A percentile compares a stretch with the other conserved stretches of the same genome.
phyloP scores from a whole-genome alignment of 495 filamentous ascomycete species.

The Aeminium ludgeri region DNA sequence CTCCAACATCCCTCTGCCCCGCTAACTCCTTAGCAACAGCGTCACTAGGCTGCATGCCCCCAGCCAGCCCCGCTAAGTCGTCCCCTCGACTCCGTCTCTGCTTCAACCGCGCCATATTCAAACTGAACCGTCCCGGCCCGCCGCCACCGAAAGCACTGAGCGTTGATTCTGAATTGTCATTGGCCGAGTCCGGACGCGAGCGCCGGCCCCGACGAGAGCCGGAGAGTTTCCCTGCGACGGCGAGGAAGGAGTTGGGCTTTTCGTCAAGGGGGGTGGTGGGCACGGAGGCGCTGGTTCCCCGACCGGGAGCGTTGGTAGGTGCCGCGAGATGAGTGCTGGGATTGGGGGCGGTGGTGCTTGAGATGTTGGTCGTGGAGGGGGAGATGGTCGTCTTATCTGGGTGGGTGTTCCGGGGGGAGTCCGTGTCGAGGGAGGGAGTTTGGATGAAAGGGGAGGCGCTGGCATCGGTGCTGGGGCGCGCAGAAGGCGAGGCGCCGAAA shows the following conservation, averaged over 20 bases:
- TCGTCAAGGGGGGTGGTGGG: slow-evolving; percentile 16
- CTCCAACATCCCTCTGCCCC: slow-evolving; percentile 2
- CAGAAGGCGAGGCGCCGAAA: slow-evolving; percentile 4
- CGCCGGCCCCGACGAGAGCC: slow-evolving; percentile 6
- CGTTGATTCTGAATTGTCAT: slow-evolving; percentile 5
- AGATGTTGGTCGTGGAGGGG: slow-evolving; percentile 7
- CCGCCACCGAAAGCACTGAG: slow-evolving; percentile 1
- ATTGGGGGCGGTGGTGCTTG: slow-evolving; percentile 1
- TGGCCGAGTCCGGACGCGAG: background rate
- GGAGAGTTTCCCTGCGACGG: slow-evolving; percentile 9
- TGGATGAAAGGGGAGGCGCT: too few relatives aligned
- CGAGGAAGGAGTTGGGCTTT: slow-evolving; percentile 5
- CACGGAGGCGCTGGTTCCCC: slow-evolving; percentile 1
- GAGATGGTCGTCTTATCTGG: slow-evolving; percentile 1
- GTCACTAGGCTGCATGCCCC: slow-evolving; percentile 1
- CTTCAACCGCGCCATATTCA: slow-evolving; percentile 16
- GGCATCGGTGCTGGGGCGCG: slow-evolving; percentile 7
- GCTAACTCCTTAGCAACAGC: slow-evolving; percentile 4
- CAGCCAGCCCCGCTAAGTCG: slow-evolving; percentile 2
- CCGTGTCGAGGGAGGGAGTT: slow-evolving; percentile 1
- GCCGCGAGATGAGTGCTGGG: too few relatives aligned
- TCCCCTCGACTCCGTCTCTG: slow-evolving; percentile 18
- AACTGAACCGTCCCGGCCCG: slow-evolving; percentile 6
- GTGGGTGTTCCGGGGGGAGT: background rate
- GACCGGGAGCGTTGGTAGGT: background rate